A percentile compares a stretch with the other conserved stretches of the same genome.
phyloP scores from a whole-genome alignment of 208 protist species.

The Acanthamoeba quina region DNA sequence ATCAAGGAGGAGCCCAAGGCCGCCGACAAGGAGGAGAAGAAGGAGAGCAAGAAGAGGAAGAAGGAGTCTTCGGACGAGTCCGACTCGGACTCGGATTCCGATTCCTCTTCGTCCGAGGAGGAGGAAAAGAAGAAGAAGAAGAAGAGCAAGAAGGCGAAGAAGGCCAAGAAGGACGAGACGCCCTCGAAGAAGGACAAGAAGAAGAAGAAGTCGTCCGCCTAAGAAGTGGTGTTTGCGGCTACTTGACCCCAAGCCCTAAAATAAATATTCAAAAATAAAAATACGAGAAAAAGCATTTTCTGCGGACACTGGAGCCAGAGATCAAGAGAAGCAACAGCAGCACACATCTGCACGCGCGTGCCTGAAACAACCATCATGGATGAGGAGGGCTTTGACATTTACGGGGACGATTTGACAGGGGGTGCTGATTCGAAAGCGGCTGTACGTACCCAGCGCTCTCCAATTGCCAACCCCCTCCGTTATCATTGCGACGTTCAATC shows the following conservation, averaged over 20 bases:
- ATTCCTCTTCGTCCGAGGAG: not conserved
- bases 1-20: not conserved
- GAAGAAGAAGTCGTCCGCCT: not conserved
- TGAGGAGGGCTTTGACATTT: slow-evolving; percentile 4
- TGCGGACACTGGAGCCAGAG: no score
- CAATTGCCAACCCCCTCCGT: not conserved
- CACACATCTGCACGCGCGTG: not conserved
- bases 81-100: not conserved
- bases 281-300: no score
- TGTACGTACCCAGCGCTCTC: not conserved
- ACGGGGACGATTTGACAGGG: not conserved
- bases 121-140: slow-evolving; percentile 56
- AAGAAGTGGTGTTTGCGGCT: not conserved
- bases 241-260: not conserved
- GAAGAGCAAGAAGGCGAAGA: slow-evolving; percentile 36
- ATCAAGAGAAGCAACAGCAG: no score
- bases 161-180: not conserved
- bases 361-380: not conserved
- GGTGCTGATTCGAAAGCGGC: not conserved
- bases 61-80: not conserved
- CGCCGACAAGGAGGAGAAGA: not conserved
- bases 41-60: not conserved
- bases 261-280: no score
- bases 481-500: no score
- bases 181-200: not conserved